A percentile compares a stretch with the other conserved stretches of the same genome.
These are phyloP conservation scores for Gyromitra esculenta DNA, from an alignment of 2,329 filamentous ascomycete species.

Conservation along the genomic window DNA sequence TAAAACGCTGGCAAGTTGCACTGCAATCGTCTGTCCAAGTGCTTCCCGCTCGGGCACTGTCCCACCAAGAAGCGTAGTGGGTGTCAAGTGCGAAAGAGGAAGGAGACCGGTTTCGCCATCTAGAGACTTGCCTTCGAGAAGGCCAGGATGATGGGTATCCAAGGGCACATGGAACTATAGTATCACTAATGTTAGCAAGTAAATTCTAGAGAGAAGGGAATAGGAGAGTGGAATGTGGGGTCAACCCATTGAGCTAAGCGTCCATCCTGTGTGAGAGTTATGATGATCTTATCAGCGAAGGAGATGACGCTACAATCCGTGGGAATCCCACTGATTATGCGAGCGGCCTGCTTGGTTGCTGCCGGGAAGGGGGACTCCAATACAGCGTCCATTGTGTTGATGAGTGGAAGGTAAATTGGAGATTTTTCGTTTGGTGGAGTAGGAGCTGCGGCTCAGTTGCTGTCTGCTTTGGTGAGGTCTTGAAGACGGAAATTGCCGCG, in stretches of 20 bases:
- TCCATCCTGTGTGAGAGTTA: slow-evolving; percentile 88
- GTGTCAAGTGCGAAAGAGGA: slow-evolving; percentile 82
- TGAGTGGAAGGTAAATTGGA: slow-evolving; percentile 5
- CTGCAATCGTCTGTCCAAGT: slow-evolving; percentile 85
- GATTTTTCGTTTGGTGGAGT: neutral
- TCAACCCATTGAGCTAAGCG: slow-evolving; percentile 89
- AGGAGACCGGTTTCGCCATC: slow-evolving; percentile 69
- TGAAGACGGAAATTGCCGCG: slow-evolving; percentile 4
- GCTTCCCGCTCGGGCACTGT: slow-evolving; percentile 82
- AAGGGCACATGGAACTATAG: slow-evolving; percentile 79
- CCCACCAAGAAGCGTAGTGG: slow-evolving; percentile 85
- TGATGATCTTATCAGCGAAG: slow-evolving; percentile 89
- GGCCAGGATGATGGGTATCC: slow-evolving; percentile 71
- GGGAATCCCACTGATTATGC: slow-evolving; percentile 71
- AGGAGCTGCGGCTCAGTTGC: slow-evolving; percentile 9
- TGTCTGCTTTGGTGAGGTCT: neutral
- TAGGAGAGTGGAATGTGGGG: slow-evolving; percentile 37
- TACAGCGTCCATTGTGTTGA: slow-evolving; percentile 41
- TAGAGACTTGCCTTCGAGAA: slow-evolving; percentile 65
- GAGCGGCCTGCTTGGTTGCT: slow-evolving; percentile 68
- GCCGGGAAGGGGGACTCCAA: slow-evolving; percentile 70
- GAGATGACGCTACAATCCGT: slow-evolving; percentile 78
- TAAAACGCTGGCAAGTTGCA: slow-evolving; percentile 85
- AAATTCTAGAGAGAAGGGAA: neutral
- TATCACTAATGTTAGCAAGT: slow-evolving; percentile 6